phyloP scores from a whole-genome alignment of 2,329 filamentous ascomycete species.

The Penicillium frequentans region DNA sequence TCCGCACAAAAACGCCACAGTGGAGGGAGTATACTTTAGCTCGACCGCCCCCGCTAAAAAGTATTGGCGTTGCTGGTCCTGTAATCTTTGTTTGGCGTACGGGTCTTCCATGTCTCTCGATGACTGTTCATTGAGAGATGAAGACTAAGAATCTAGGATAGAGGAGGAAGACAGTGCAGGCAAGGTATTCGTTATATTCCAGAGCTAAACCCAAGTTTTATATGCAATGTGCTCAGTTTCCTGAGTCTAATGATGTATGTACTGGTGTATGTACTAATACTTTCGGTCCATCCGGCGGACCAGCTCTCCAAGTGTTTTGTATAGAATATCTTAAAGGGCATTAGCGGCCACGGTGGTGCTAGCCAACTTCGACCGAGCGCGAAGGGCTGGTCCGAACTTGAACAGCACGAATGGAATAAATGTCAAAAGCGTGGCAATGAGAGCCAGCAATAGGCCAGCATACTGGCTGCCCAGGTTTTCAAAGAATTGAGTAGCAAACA shows the following conservation, averaged over 20 bases:
- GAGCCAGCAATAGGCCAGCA: slow-evolving; percentile 50
- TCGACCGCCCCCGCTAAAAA: too few relatives aligned
- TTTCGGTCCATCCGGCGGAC: neutral
- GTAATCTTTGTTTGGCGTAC: too few relatives aligned
- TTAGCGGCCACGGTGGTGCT: slow-evolving; percentile 12
- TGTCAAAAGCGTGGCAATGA: slow-evolving; percentile 44
- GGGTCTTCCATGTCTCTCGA: neutral
- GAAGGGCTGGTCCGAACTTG: slow-evolving; percentile 29
- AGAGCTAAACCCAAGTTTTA: neutral
- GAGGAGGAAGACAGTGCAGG: neutral
- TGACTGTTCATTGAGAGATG: neutral
- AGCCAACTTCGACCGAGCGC: slow-evolving; percentile 33
- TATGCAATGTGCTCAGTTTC: neutral
- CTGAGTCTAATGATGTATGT: neutral
- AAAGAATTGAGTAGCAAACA: slow-evolving; percentile 56
- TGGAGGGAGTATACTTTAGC: neutral
- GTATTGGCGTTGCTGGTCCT: too few relatives aligned
- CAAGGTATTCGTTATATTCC: neutral
- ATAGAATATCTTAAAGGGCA: neutral
- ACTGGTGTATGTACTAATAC: neutral
- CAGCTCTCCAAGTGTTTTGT: neutral
- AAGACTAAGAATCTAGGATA: neutral
- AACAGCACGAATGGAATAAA: slow-evolving; percentile 33
- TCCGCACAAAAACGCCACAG: neutral
- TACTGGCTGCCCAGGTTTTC: slow-evolving; percentile 55